These are phyloP conservation scores for Erigeron philadelphicus DNA, from an alignment of 140 eudicot species.

Conservation along the genomic window DNA sequence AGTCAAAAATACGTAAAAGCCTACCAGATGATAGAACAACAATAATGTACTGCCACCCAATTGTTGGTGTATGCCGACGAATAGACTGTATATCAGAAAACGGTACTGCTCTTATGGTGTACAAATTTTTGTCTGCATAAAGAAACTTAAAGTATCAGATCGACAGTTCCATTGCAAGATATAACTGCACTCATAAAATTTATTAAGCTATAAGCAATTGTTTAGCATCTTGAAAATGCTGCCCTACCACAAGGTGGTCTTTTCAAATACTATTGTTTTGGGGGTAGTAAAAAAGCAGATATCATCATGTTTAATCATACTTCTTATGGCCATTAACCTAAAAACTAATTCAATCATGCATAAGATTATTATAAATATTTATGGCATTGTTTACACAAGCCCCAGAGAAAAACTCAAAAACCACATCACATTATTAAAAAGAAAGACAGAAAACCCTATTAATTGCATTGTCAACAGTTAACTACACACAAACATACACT, in stretches of 20 bases:
- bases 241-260: conserved; percentile 10
- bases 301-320: conserved; percentile 1
- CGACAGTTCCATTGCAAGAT: not conserved
- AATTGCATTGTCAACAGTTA: conserved; percentile 10
- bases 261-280: not conserved
- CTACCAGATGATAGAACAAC: conserved; percentile 86
- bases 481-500: conserved; percentile 4
- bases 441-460: not conserved
- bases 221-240: conserved; percentile 2
- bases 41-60: conserved; percentile 92
- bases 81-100: conserved; percentile 78
- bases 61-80: conserved; percentile 82
- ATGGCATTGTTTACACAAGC: conserved; percentile 2
- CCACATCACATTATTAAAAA: not conserved
- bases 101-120: conserved; percentile 74
- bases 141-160: conserved; percentile 22
- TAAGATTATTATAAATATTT: not conserved
- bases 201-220: not conserved
- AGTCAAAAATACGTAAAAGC: conserved; percentile 8
- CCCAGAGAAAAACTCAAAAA: not conserved
- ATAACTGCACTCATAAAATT: not conserved
- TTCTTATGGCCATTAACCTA: not conserved
- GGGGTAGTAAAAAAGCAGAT: not conserved
- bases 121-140: conserved; percentile 76
- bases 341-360: not conserved